A percentile compares a stretch with the other conserved stretches of the same genome.
These are phyloP conservation scores for Dianthus caryophyllus DNA, from an alignment of 148 eudicot genomes.

Conservation along the genomic window DNA sequence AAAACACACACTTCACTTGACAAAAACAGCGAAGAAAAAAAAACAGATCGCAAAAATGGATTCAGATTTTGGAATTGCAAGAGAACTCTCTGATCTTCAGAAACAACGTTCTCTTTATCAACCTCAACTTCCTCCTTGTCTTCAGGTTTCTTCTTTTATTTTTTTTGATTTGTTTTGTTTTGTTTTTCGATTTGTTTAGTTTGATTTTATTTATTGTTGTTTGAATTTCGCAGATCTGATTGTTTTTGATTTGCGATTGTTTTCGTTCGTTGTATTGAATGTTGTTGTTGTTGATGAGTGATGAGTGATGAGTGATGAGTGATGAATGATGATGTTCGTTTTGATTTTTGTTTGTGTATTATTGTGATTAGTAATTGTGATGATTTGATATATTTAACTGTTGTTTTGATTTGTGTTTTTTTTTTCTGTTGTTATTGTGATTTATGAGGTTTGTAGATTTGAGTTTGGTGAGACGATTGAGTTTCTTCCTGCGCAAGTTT, in stretches of 20 bases:
- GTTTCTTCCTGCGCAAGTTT: background rate
- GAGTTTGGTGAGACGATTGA: background rate
- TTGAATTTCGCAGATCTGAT: too few species aligned
- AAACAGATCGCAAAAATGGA: slow-evolving; percentile 40
- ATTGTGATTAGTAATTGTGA: background rate
- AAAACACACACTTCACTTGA: too few species aligned
- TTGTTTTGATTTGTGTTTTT: background rate
- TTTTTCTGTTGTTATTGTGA: background rate
- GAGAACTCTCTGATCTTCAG: slow-evolving; percentile 84
- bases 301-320: too few species aligned
- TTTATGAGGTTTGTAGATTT: background rate
- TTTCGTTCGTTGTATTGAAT: background rate
- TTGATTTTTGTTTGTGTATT: background rate
- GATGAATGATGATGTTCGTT: background rate
- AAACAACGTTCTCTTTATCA: slow-evolving; percentile 73
- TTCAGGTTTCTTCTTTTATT: slow-evolving; percentile 47
- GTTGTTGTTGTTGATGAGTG: background rate
- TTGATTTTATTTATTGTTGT: background rate
- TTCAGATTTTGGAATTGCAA: slow-evolving; percentile 71
- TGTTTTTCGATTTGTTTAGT: background rate
- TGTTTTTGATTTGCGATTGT: too few species aligned
- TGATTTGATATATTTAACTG: too few species aligned
- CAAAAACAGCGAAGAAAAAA: too few species aligned
- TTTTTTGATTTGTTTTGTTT: too few species aligned
- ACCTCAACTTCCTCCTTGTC: slow-evolving; percentile 92